These are phyloP conservation scores for Amborella trichopoda DNA, from an alignment of 164 flowering plant genomes.

Conservation along the genomic window DNA sequence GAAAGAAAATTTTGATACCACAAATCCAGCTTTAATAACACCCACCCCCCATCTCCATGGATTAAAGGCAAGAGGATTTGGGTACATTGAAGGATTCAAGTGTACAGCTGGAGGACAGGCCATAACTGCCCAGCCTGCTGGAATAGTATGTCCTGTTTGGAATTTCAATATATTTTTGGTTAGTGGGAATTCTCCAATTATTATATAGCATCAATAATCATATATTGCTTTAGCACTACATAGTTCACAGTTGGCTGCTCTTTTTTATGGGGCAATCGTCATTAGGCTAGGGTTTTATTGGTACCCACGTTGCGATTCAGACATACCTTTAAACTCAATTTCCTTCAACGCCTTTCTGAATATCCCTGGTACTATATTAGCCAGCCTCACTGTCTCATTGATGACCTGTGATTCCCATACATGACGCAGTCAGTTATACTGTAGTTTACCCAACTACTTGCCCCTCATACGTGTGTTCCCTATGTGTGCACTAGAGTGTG, in stretches of 20 bases:
- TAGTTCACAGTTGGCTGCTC: too few species aligned
- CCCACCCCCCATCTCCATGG: constrained; percentile 90
- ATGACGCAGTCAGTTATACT: too few species aligned
- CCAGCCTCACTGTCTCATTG: constrained; percentile 32
- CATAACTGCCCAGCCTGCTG: constrained; percentile 89
- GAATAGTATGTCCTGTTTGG: constrained; percentile 90
- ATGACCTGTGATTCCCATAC: constrained; percentile 23
- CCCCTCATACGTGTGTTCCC: too few species aligned
- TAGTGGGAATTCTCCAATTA: too few species aligned
- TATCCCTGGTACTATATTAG: constrained; percentile 27
- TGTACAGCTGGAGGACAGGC: constrained; percentile 95
- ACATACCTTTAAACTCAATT: constrained; percentile 21
- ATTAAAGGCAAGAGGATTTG: constrained; percentile 69
- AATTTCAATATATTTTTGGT: too few species aligned
- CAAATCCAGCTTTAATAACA: neutral
- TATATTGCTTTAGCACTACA: too few species aligned
- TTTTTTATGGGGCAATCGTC: too few species aligned
- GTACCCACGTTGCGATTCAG: too few species aligned
- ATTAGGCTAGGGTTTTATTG: too few species aligned
- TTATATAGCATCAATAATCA: too few species aligned
- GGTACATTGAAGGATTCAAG: constrained; percentile 59
- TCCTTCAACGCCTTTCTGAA: constrained; percentile 27
- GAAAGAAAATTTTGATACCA: neutral
- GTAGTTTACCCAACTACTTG: too few species aligned
- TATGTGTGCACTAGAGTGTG: too few species aligned